Base-by-base conservation (phyloP, 495 filamentous ascomycete genomes). In the Thozetella sp. region DNA sequence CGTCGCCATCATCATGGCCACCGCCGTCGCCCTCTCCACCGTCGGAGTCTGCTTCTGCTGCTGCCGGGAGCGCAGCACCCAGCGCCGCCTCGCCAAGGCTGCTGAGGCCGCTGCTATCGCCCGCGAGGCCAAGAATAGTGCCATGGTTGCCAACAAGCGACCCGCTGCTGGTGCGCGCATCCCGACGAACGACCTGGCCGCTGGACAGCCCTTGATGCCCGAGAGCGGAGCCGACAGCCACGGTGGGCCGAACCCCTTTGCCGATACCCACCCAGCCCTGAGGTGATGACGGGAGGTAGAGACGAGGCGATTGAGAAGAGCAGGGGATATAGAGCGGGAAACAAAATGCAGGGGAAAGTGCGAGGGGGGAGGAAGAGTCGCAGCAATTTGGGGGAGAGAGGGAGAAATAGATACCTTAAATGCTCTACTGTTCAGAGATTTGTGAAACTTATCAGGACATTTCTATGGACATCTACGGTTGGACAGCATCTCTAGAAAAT, bases 1-100 rank as follows among this genome's bases (percentile, higher is more conserved):
- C 64, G 70, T 81, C 52, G 72, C 76, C 54, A 66, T 78, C 57
- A 57, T 74, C 64, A 76, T 83, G 13, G 76, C 64, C 25, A 25
- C 63, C 17, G 66, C 58, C 48, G 53, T 80, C 50, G 66, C 54
- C 48, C 46, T 64, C 22, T 53, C 61, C 30, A 55, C 78, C 54
- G 60, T 63, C 20, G 59, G 58, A 27, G 54, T 82, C 25, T 71
- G 77, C 57, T 68, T 77, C 71, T 55, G 78, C 34, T 76, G 72
- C 70, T 72, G 73, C 66, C 63, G 65, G 52, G 75, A 79, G 54
- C 68, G 72, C 52, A 54, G 59, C 62, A 58, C 62, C 54, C 63
- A 75, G 57, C 65, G 69, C 26, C 67, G 64, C 22, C 62, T 67
- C 22, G 67, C 64, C 50, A 65, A 70, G 25, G 63, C 63, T 22